Evolutionary conservation across 164 flowering plant genomes (phyloP).

Genomic region (Stephania cephalantha): DNA sequence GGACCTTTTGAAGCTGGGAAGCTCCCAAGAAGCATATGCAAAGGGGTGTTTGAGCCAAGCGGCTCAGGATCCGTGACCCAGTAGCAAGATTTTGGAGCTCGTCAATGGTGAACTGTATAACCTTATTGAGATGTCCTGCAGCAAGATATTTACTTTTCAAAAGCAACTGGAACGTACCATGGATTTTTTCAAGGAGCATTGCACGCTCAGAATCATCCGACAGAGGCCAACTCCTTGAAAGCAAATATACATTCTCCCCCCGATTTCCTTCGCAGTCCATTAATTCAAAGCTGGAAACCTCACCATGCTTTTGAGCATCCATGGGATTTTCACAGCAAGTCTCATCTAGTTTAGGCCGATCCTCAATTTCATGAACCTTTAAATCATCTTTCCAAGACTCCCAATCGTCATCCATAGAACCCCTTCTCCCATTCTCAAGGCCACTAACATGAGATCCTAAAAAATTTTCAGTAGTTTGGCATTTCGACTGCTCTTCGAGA

Average conservation of each 20-base stretch:
- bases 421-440: conserved; percentile 26
- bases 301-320: conserved; percentile 27
- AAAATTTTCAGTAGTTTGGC: conserved; percentile 21
- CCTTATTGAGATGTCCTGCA: conserved; percentile 65
- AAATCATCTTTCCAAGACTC: conserved; percentile 39
- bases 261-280: conserved; percentile 38
- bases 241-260: conserved; percentile 23
- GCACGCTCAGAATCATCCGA: conserved; percentile 76
- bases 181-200: conserved; percentile 72
- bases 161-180: conserved; percentile 55
- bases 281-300: conserved; percentile 23
- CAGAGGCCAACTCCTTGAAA: conserved; percentile 57
- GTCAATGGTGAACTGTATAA: conserved; percentile 71
- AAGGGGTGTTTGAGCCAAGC: conserved; percentile 64
- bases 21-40: conserved; percentile 89
- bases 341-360: conserved; percentile 19
- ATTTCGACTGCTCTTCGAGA: conserved; percentile 41
- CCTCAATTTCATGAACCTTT: conserved; percentile 10
- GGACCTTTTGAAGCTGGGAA: conserved; percentile 61
- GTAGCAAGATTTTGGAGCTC: conserved; percentile 61
- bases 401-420: conserved; percentile 25
- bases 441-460: conserved; percentile 27
- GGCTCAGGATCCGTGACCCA: conserved; percentile 51
- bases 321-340: conserved; percentile 20
- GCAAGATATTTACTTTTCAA: conserved; percentile 68